These are phyloP conservation scores for Diaporthe sp. DNA, from an alignment of 2,329 filamentous ascomycete genomes.

Conservation along the genomic window DNA sequence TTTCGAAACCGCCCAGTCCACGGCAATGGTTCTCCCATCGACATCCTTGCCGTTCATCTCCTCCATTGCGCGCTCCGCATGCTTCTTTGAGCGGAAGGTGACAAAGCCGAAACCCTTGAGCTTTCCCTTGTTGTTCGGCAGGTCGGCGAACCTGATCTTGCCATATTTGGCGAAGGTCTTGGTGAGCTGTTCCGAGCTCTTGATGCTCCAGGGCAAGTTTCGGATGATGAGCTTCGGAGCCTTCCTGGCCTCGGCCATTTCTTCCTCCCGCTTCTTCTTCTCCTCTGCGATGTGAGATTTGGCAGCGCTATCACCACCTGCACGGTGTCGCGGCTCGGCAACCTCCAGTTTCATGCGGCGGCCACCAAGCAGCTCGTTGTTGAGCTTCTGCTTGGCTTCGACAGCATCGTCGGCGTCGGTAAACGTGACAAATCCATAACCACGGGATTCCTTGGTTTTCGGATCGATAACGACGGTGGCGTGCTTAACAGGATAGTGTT, in stretches of 20 bases:
- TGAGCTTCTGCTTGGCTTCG: slow-evolving; percentile 82
- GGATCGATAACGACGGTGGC: slow-evolving; percentile 92
- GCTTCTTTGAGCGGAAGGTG: slow-evolving; percentile 85
- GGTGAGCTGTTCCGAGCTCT: slow-evolving; percentile 82
- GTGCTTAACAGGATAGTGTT: slow-evolving; percentile 95
- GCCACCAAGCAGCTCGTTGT: slow-evolving; percentile 81
- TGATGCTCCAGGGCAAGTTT: slow-evolving; percentile 96
- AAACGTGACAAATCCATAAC: slow-evolving; percentile 97
- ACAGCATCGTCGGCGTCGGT: slow-evolving; percentile 92
- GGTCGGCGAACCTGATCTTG: slow-evolving; percentile 87
- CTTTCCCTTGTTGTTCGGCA: slow-evolving; percentile 82
- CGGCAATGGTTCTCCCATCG: slow-evolving; percentile 87
- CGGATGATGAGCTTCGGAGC: slow-evolving; percentile 86
- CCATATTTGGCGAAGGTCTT: slow-evolving; percentile 87
- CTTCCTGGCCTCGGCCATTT: slow-evolving; percentile 68
- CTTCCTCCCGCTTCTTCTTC: slow-evolving; percentile 67
- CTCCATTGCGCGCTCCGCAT: slow-evolving; percentile 89
- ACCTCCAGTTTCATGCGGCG: slow-evolving; percentile 87
- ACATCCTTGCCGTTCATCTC: slow-evolving; percentile 90
- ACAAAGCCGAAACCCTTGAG: slow-evolving; percentile 94
- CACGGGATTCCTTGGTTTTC: slow-evolving; percentile 86
- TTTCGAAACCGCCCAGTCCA: slow-evolving; percentile 98
- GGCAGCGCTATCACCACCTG: slow-evolving; percentile 50
- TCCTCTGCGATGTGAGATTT: slow-evolving; percentile 51
- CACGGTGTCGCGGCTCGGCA: slow-evolving; percentile 85